Evolutionary conservation across 495 filamentous ascomycete species (phyloP).

Genomic region (Penicillium goetzii): DNA sequence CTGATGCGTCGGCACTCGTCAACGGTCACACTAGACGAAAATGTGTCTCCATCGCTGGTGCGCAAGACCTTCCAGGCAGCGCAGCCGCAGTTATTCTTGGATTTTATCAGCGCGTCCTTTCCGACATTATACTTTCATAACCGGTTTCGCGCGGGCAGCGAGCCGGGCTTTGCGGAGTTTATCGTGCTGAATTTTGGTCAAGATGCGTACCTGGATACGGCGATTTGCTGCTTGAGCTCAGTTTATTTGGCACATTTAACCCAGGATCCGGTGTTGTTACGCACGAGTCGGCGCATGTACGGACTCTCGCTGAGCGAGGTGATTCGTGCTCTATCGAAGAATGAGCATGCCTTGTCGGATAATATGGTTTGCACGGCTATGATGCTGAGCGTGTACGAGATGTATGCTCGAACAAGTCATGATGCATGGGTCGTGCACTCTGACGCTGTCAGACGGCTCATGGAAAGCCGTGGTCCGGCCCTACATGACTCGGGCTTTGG

Average conservation of each 20-base stretch:
- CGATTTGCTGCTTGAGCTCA: conserved; percentile 37
- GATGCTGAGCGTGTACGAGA: conserved; percentile 44
- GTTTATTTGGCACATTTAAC: conserved; percentile 37
- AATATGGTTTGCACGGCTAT: conserved; percentile 40
- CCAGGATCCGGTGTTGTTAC: conserved; percentile 28
- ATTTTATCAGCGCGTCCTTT: conserved; percentile 38
- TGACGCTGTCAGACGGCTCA: conserved; percentile 35
- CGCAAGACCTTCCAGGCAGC: conserved; percentile 29
- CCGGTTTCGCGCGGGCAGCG: conserved; percentile 32
- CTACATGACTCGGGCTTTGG: conserved; percentile 29
- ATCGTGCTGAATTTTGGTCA: conserved; percentile 32
- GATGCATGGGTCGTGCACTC: conserved; percentile 41
- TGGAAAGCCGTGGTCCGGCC: conserved; percentile 33
- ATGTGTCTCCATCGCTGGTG: conserved; percentile 30
- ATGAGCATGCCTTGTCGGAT: conserved; percentile 31
- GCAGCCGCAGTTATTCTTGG: conserved; percentile 32
- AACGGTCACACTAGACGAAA: conserved; percentile 24
- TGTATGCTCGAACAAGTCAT: conserved; percentile 38
- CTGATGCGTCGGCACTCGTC: conserved; percentile 33
- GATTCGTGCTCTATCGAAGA: conserved; percentile 26
- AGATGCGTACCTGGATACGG: conserved; percentile 33
- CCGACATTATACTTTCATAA: conserved; percentile 41
- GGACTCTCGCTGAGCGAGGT: conserved; percentile 31
- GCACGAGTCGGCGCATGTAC: conserved; percentile 38
- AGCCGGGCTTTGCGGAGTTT: conserved; percentile 31